A percentile compares a stretch with the other conserved stretches of the same genome.
Conservation (phyloP, 306 rosid genomes). For the Datisca glomerata region DNA sequence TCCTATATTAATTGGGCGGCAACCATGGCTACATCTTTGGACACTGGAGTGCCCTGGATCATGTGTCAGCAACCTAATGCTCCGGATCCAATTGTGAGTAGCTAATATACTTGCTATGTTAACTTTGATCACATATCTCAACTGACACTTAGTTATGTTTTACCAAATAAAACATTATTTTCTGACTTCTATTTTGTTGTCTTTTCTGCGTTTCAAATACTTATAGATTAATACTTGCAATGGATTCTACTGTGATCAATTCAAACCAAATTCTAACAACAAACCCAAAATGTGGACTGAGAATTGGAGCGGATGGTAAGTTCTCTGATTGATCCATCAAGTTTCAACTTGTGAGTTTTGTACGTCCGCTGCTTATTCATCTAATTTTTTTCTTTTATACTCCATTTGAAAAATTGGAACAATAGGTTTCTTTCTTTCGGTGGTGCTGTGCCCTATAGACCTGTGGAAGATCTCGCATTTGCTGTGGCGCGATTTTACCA, state of each 20-base stretch:
- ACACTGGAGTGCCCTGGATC: constrained; percentile 98
- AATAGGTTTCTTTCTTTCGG: constrained; percentile 75
- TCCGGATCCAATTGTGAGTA: constrained; percentile 84
- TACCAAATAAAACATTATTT: background rate
- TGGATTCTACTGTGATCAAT: constrained; percentile 84
- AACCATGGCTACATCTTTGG: constrained; percentile 68
- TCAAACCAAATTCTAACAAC: constrained; percentile 54
- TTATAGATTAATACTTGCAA: constrained; percentile 85
- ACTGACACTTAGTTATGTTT: too few species aligned
- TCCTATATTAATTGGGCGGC: constrained; percentile 83
- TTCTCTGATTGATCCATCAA: background rate
- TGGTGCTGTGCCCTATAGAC: constrained; percentile 72
- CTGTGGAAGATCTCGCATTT: constrained; percentile 82
- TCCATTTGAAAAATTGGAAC: constrained; percentile 4
- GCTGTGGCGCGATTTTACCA: constrained; percentile 88
- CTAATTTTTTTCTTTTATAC: background rate
- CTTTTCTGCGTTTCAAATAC: constrained; percentile 4
- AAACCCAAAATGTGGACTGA: constrained; percentile 97
- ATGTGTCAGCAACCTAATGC: constrained; percentile 94
- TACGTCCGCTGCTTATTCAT: too few species aligned
- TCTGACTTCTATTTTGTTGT: constrained; percentile 4
- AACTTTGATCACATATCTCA: too few species aligned
- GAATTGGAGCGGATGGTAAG: constrained; percentile 86
- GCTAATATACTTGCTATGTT: too few species aligned
- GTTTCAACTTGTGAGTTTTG: too few species aligned